Evolutionary conservation across 257 asterid species (phyloP).

Genomic region (Perilla frutescens): DNA sequence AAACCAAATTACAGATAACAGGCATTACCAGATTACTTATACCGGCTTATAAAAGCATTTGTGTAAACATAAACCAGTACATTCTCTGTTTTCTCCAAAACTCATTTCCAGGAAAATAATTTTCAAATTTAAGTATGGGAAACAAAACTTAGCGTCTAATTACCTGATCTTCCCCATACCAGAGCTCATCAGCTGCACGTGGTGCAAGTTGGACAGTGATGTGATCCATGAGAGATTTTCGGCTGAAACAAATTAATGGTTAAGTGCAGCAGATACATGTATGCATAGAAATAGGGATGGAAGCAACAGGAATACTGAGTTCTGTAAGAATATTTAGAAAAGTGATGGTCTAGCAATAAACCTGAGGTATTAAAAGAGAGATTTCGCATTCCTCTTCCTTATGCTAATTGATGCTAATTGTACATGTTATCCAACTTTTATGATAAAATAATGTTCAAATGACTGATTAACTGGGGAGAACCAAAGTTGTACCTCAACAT

Average conservation of each 20-base stretch:
- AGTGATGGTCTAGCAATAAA: conserved; percentile 3
- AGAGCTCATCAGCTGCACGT: conserved; percentile 96
- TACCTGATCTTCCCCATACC: conserved; percentile 89
- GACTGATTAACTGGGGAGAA: background rate
- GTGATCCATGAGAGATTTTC: conserved; percentile 94
- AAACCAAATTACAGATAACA: background rate
- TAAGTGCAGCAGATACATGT: background rate
- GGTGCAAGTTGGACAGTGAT: conserved; percentile 95
- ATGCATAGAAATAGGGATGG: background rate
- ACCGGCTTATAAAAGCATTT: background rate
- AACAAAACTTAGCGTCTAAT: conserved; percentile 24
- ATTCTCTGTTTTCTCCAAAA: background rate
- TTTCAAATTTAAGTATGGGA: conserved; percentile 10
- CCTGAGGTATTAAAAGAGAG: background rate
- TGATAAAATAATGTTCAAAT: background rate
- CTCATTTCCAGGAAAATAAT: background rate
- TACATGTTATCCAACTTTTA: too few relatives aligned
- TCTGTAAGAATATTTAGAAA: background rate
- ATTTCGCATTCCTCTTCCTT: background rate
- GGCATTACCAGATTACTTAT: background rate
- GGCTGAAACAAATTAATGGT: conserved; percentile 54
- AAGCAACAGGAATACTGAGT: background rate
- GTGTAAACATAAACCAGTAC: background rate
- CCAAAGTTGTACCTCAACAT: conserved; percentile 67
- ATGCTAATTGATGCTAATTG: background rate